Conservation (phyloP, 2,329 filamentous ascomycete species). For the Cladosporium sp. region DNA sequence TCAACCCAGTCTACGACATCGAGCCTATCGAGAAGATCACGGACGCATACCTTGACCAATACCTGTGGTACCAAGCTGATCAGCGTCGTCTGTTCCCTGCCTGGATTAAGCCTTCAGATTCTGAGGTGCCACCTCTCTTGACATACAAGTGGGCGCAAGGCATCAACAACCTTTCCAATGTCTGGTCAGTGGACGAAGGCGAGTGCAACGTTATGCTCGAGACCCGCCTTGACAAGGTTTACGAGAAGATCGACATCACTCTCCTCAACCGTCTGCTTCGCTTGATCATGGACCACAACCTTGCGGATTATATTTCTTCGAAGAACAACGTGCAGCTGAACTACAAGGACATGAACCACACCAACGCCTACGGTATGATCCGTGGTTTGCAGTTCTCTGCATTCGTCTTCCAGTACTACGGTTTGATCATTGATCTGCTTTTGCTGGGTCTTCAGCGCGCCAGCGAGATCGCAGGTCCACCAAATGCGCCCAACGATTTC, state of each 20-base stretch:
- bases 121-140: conserved; percentile 89
- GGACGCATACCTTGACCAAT: conserved; percentile 97
- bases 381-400: conserved; percentile 96
- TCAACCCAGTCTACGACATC: conserved; percentile 98
- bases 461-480: conserved; percentile 95
- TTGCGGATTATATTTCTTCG: conserved; percentile 97
- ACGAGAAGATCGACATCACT: conserved; percentile 98
- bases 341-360: conserved; percentile 99
- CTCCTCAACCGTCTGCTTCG: conserved; percentile 89
- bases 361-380: conserved; percentile 98
- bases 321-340: conserved; percentile 99
- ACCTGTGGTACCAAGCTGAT: conserved; percentile 98
- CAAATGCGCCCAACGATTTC: conserved; percentile 94
- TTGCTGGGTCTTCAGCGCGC: conserved; percentile 91
- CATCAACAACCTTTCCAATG: conserved; percentile 94
- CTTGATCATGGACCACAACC: conserved; percentile 98
- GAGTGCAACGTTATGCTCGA: conserved; percentile 99
- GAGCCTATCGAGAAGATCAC: conserved; percentile 99
- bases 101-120: conserved; percentile 99
- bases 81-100: conserved; percentile 95
- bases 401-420: conserved; percentile 99
- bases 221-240: conserved; percentile 97
- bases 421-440: conserved; percentile 88
- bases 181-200: conserved; percentile 91
- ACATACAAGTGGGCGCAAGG: conserved; percentile 99